Base-by-base conservation (phyloP, 495 filamentous ascomycete genomes). In the Apodospora peruviana region DNA sequence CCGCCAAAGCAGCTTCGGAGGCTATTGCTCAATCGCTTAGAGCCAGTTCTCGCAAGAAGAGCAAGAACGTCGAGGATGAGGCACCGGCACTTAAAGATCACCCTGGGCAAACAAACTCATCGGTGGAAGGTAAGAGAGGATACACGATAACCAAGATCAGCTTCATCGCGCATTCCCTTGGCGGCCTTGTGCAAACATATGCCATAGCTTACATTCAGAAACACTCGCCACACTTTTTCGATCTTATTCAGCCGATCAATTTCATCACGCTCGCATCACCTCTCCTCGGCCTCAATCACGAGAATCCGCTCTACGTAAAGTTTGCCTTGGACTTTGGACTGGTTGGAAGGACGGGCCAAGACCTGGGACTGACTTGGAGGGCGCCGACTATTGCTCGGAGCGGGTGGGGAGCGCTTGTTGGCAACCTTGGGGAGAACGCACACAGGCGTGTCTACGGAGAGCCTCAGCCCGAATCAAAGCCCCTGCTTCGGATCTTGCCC, bases 121-220 rank as follows among this genome's bases (percentile, higher is more conserved):
- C 53, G 2, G 36, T 61, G 3, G 62, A 58, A 3, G 67, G 75
- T 4, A 68, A 79, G n/a, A 76, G 85, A 40, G 71, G 83, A 2
- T 96, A 94, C 59, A 86, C 82, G 57, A 87, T 95, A 60, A 93
- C 90, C 14, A 95, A 90, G 59, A 97, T 98, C 59, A 96, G 90
- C 57, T 96, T 98, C 60, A 78, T 98, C 51, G 91, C 81, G 1
- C 93, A 98, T 62, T 96, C 91, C 4, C 78, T 98, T 1, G 93
- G 93, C 25, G 93, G 93, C 0, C 69, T 96, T 32, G 74, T 95
- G 29, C 93, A 98, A 66, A 95, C 84, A 2, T 98, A 98, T 66
- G 93, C 93, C 2, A 86, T 98, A 41, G 93, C 91, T 29, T 98
- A 97, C 67, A 96, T 98, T 23, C 86, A 95, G 51, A 97, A 97